These are phyloP conservation scores for Eutrema japonicum DNA, from an alignment of 345 rosid species.

Conservation along the genomic window DNA sequence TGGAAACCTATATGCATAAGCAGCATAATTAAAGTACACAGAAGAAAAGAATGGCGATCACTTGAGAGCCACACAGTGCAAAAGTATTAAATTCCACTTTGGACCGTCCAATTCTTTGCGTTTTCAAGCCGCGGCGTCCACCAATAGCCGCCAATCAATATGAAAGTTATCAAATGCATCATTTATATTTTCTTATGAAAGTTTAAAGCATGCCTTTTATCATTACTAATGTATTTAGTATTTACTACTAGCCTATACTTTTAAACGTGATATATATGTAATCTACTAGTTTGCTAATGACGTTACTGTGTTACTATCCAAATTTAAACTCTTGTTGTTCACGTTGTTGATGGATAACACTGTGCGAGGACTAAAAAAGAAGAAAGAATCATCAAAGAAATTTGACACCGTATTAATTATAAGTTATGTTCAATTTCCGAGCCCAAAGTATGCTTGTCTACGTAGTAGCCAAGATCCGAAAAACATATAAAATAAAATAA, in stretches of 20 bases:
- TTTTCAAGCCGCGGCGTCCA: conserved; percentile 45
- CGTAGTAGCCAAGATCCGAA: background rate
- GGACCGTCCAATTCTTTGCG: conserved; percentile 42
- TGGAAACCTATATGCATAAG: conserved; percentile 2
- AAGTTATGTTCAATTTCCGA: background rate
- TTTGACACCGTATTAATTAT: background rate
- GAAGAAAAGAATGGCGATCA: conserved; percentile 21
- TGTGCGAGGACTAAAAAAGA: background rate
- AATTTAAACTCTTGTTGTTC: background rate
- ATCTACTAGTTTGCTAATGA: background rate
- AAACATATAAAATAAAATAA: background rate
- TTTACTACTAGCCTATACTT: background rate
- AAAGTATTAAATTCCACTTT: conserved; percentile 29
- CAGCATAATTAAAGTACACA: conserved; percentile 34
- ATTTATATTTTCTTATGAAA: background rate
- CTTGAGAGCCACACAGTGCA: conserved; percentile 25
- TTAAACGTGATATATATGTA: background rate
- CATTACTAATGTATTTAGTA: background rate
- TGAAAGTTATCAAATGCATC: conserved; percentile 22
- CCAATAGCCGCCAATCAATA: conserved; percentile 33
- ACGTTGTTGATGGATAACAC: conserved; percentile 2
- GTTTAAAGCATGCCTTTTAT: background rate
- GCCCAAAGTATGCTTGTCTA: background rate
- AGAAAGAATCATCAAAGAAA: background rate
- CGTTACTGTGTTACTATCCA: background rate